Conservation (phyloP, 208 protist genomes). For the Sergeia podlipaevii region DNA sequence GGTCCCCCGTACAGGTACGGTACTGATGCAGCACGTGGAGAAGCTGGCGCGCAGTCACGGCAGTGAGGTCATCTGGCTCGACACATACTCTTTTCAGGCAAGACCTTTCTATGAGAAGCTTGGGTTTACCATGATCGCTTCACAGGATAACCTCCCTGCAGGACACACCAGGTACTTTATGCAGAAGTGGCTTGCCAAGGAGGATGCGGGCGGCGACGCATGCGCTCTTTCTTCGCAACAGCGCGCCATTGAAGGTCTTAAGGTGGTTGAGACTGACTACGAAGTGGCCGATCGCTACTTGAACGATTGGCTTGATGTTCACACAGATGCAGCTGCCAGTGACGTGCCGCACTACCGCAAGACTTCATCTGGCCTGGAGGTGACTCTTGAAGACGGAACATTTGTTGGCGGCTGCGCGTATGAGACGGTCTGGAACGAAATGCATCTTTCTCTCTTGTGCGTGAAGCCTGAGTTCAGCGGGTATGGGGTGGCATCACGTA, state of each 20-base stretch:
- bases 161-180: constrained; percentile 31
- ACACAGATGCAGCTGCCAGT: too few species aligned
- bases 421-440: constrained; percentile 16
- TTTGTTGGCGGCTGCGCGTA: constrained; percentile 19
- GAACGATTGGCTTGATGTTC: constrained; percentile 15
- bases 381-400: not conserved
- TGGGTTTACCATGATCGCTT: constrained; percentile 26
- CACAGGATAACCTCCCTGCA: constrained; percentile 21
- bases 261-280: not conserved
- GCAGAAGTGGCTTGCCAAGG: constrained; percentile 34
- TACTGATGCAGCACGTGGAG: constrained; percentile 18
- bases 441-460: constrained; percentile 2
- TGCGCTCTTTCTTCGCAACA: not conserved
- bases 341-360: constrained; percentile 13
- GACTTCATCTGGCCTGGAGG: constrained; percentile 13
- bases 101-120: constrained; percentile 35
- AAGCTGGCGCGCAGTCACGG: constrained; percentile 6
- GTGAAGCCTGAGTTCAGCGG: not conserved
- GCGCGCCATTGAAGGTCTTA: constrained; percentile 1
- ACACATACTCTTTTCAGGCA: constrained; percentile 48
- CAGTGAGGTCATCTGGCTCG: constrained; percentile 23
- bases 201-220: too few species aligned
- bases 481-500: not conserved
- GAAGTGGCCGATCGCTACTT: constrained; percentile 8
- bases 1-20: constrained; percentile 14